Evolutionary conservation across 176 grass and related monocot genomes (phyloP), one percentile per base, ranked within the genome.

Genomic region (Ensete ventricosum): DNA sequence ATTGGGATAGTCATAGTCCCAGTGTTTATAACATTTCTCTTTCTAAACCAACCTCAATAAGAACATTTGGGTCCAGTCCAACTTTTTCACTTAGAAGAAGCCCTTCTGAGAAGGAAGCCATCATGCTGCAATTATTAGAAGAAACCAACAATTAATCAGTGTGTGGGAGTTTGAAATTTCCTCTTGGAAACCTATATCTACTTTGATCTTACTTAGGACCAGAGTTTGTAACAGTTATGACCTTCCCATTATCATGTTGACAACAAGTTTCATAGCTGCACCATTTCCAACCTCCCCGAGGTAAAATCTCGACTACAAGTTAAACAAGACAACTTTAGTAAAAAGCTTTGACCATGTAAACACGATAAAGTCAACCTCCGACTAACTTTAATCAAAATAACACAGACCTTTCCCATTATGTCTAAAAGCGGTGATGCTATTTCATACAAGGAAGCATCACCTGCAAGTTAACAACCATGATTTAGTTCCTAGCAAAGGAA

Each of bases 171-270:
- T 9, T 9, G 6, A 69, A 71, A 50, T 13, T 12, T 16, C 62
- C 8, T 16, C 10, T 2, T 19, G 50, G 29, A 62, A 62, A 62
- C 12, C 8, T 71, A 6, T 19, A 68, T 51, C 1, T 20, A 50
- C n/a, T 9, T 50, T 14, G 16, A 16, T 5, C 12, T 11, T 4
- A 72, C 50, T 20, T 19, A 9, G 14, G 34, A 21, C 8, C 20
- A 23, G 50, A 22, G 13, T 10, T 24, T 12, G 12, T 22, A 14
- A 73, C 71, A 77, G 73, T 73, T 63, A 53, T 55, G 73, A 98
- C 94, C 90, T 93, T 73, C 94, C 88, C 94, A 96, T 96, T 22
- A 98, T 89, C 94, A 91, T 98, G 75, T 98, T 98, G 74, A 98
- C 94, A 4, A 93, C 84, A 12, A 93, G 88, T 81, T 98, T 98